A percentile compares a stretch with the other conserved stretches of the same genome.
Conservation (phyloP, 371 early-diverging fungal species). For the Actinomucor elegans region DNA sequence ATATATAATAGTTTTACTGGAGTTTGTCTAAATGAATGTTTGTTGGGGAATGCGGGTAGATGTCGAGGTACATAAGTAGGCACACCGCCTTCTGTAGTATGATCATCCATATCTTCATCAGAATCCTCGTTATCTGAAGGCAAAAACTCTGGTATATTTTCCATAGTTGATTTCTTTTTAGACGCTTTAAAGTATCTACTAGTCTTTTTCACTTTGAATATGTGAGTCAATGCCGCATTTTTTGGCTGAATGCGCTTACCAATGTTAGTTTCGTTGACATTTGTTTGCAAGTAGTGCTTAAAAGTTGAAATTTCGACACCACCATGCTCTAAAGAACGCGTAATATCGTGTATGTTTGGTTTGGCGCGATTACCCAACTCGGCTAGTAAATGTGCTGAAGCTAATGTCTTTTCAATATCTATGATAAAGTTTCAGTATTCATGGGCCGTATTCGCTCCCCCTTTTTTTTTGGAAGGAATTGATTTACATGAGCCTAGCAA, state of each 20-base stretch:
- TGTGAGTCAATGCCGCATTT: not conserved
- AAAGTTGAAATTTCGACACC: constrained; percentile 33
- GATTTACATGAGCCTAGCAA: constrained; percentile 49
- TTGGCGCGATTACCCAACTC: constrained; percentile 54
- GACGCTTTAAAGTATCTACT: constrained; percentile 25
- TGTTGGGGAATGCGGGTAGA: constrained; percentile 58
- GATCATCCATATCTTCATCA: constrained; percentile 31
- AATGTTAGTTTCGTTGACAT: constrained; percentile 7
- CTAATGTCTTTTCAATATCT: constrained; percentile 55
- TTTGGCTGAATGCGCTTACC: constrained; percentile 2
- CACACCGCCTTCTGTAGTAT: constrained; percentile 21
- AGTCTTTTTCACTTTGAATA: not conserved
- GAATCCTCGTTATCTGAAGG: constrained; percentile 51
- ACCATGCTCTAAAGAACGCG: constrained; percentile 41
- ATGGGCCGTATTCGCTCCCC: too few relatives aligned
- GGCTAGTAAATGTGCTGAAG: constrained; percentile 47
- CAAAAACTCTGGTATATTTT: constrained; percentile 35
- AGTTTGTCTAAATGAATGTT: constrained; percentile 62
- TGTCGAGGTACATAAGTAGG: constrained; percentile 54
- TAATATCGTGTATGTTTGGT: constrained; percentile 56
- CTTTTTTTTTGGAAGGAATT: too few relatives aligned
- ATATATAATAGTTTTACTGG: too few relatives aligned
- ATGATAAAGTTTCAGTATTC: not conserved
- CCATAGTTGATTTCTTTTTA: constrained; percentile 26
- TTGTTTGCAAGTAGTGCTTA: constrained; percentile 30